A percentile compares a stretch with the other conserved stretches of the same genome.
Conservation (phyloP, 345 rosid species). For the Lumnitzera racemosa region DNA sequence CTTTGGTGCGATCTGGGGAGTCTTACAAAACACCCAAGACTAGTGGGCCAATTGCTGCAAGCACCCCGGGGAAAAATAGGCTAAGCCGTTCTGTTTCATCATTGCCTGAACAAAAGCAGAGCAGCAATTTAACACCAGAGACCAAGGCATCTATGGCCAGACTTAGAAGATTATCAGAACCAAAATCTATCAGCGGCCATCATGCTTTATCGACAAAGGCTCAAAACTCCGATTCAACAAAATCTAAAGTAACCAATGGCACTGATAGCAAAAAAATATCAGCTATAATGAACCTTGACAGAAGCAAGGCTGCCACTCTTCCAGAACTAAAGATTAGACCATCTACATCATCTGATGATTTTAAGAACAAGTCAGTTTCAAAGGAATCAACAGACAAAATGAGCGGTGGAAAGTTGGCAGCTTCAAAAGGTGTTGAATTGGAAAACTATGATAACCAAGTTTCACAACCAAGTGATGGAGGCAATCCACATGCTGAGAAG, state of each 20-base stretch:
- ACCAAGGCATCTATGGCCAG: slow-evolving; percentile 53
- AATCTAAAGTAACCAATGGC: slow-evolving; percentile 33
- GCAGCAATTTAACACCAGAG: slow-evolving; percentile 29
- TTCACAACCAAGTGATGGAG: slow-evolving; percentile 23
- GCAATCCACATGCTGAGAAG: slow-evolving; percentile 19
- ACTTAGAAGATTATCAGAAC: slow-evolving; percentile 81
- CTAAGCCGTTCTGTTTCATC: slow-evolving; percentile 52
- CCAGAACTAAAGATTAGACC: slow-evolving; percentile 63
- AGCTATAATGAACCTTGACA: slow-evolving; percentile 76
- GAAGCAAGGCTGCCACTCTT: slow-evolving; percentile 64
- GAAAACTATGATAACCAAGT: slow-evolving; percentile 26
- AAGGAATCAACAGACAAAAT: slow-evolving; percentile 22
- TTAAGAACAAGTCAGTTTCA: slow-evolving; percentile 24
- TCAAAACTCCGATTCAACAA: slow-evolving; percentile 32
- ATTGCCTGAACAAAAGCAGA: slow-evolving; percentile 53
- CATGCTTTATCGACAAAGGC: slow-evolving; percentile 41
- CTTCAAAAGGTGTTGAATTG: slow-evolving; percentile 22
- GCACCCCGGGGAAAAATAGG: slow-evolving; percentile 46
- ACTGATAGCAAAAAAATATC: slow-evolving; percentile 69
- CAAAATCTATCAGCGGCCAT: slow-evolving; percentile 37
- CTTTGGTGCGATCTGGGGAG: slow-evolving; percentile 43
- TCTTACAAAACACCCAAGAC: slow-evolving; percentile 43
- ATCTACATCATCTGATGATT: slow-evolving; percentile 26
- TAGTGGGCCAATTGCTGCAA: slow-evolving; percentile 40
- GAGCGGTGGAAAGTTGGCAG: slow-evolving; percentile 22